phyloP scores from a whole-genome alignment of 352 stramenopile species.

The Phytophthora chlamydospora region DNA sequence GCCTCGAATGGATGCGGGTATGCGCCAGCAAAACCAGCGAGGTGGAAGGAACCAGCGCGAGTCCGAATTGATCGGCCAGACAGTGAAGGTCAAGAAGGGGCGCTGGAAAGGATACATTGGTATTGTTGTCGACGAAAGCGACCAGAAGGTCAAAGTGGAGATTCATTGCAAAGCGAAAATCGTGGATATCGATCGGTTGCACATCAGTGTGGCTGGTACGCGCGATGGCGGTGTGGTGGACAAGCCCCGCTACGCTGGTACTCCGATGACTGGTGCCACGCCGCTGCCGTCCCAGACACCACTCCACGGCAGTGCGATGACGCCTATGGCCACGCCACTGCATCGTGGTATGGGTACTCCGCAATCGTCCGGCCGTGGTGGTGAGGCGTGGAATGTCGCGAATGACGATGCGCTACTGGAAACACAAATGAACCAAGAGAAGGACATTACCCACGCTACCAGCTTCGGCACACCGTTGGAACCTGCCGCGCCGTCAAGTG shows the following conservation, averaged over 20 bases:
- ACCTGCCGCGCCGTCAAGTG: conserved; percentile 69
- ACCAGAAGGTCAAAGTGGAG: conserved; percentile 92
- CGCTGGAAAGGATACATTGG: conserved; percentile 94
- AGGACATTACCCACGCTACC: conserved; percentile 89
- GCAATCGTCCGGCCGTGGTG: conserved; percentile 58
- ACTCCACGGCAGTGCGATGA: conserved; percentile 85
- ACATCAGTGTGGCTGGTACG: conserved; percentile 79
- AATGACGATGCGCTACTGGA: conserved; percentile 89
- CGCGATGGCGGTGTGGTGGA: conserved; percentile 81
- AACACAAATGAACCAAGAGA: conserved; percentile 90
- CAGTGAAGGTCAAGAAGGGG: conserved; percentile 92
- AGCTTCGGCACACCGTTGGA: conserved; percentile 87
- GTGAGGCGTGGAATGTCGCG: conserved; percentile 86
- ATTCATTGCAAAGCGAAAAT: conserved; percentile 91
- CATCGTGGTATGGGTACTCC: conserved; percentile 83
- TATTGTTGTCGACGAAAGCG: conserved; percentile 90
- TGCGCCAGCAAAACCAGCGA: conserved; percentile 50
- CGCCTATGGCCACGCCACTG: conserved; percentile 87
- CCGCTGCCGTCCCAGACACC: conserved; percentile 85
- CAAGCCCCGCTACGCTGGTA: conserved; percentile 70
- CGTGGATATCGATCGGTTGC: conserved; percentile 84
- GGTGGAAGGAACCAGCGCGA: conserved; percentile 66
- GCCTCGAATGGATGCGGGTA: conserved; percentile 60
- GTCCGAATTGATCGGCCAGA: conserved; percentile 88
- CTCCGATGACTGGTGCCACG: conserved; percentile 78